Evolutionary conservation across 257 asterid species (phyloP), one percentile per base, ranked within the genome.

Genomic region (Penstemon newberryi): DNA sequence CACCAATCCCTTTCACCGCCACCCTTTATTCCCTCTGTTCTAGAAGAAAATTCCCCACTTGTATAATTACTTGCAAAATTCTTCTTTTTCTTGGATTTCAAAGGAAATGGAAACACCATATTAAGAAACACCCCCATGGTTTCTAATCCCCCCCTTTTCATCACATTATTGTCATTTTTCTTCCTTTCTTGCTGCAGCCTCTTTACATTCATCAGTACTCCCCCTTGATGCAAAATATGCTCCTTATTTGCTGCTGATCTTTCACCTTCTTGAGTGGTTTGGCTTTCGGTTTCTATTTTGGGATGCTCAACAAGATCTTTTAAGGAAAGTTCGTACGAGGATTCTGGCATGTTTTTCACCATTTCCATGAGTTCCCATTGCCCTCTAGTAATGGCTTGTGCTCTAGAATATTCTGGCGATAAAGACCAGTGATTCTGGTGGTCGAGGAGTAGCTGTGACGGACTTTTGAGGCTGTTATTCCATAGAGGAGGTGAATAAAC

Each of bases 291-390:
- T 25, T 25, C 33, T 1, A 69, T 41, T 51, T 58, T 62, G 54
- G 60, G 74, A 15, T 81, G 80, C 75, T 86, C 96, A 2, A 91
- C 96, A 0, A 91, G 77, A 75, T 88, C 97, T 38, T 81, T 91
- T 40, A 91, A 61, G 8, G 97, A 76, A 0, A 91, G 87, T 42
- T 88, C 96, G 54, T 86, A 91, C 60, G 81, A 80, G 1, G 92
- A 73, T 56, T 88, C 96, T 3, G 96, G 95, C 96, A 90, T 88
- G 69, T 77, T 78, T 49, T 76, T 86, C 49, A 88, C 96, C 96
- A 91, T 88, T 19, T 86, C 96, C 97, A 91, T 91, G 4, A 88
- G 96, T 56, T 91, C 97, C 83, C 77, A 72, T 73, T 83, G 92
- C 8, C 96, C 95, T 62, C 85, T 82, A 0, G 81, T 89, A 47